phyloP scores from a whole-genome alignment of 2,329 filamentous ascomycete genomes.

The Apiospora pterosperma region DNA sequence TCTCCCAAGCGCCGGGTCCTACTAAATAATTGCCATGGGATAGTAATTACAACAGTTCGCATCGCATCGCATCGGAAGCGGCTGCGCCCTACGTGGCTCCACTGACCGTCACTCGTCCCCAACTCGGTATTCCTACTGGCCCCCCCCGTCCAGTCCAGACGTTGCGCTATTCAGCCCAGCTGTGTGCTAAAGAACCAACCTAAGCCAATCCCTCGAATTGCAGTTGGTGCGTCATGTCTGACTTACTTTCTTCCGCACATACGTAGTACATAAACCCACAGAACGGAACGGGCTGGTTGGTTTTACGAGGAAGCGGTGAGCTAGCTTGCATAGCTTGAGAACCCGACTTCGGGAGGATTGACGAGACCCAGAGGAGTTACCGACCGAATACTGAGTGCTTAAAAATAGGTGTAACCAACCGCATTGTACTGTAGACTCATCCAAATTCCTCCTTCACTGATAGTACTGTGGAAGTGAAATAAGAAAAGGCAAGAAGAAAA shows the following conservation, averaged over 20 bases:
- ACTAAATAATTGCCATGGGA: background rate
- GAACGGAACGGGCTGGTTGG: background rate
- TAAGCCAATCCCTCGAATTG: background rate
- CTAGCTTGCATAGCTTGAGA: background rate
- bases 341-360: background rate
- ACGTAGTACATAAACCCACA: background rate
- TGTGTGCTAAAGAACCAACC: background rate
- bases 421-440: background rate
- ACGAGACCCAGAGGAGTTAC: background rate
- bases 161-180: background rate
- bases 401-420: background rate
- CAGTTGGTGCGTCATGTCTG: background rate
- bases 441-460: background rate
- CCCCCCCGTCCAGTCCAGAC: background rate
- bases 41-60: background rate
- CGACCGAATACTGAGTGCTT: background rate
- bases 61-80: constrained; percentile 1
- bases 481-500: background rate
- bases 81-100: background rate
- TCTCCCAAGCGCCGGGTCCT: constrained; percentile 1
- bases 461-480: background rate
- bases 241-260: background rate
- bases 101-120: background rate
- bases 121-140: background rate
- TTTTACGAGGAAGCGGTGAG: background rate